Evolutionary conservation across 2,329 filamentous ascomycete species (phyloP).

Genomic region (Calonectria honghensis): DNA sequence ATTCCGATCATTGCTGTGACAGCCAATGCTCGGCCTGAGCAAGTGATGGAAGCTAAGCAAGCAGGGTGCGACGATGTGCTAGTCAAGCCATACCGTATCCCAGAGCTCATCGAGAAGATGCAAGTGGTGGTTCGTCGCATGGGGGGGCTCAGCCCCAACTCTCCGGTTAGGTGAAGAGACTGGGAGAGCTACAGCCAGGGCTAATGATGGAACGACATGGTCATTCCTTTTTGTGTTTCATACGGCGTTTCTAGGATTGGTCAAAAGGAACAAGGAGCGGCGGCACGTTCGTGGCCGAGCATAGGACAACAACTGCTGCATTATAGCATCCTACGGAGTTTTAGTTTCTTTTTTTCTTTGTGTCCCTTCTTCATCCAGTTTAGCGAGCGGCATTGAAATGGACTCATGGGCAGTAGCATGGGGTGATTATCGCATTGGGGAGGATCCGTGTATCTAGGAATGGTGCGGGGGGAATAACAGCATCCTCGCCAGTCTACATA

Average conservation of each 20-base stretch:
- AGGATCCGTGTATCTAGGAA: background rate
- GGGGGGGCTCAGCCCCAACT: slow-evolving; percentile 55
- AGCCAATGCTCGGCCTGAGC: slow-evolving; percentile 80
- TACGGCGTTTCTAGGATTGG: slow-evolving; percentile 31
- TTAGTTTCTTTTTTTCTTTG: slow-evolving; percentile 1
- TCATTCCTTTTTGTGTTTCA: slow-evolving; percentile 37
- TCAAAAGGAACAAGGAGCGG: slow-evolving; percentile 35
- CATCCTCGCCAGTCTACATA: background rate
- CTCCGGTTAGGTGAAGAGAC: slow-evolving; percentile 51
- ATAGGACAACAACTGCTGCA: slow-evolving; percentile 5
- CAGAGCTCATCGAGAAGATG: slow-evolving; percentile 77
- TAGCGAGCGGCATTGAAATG: slow-evolving; percentile 21
- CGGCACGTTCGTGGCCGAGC: background rate
- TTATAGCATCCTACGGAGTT: slow-evolving; percentile 39
- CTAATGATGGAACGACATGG: slow-evolving; percentile 32
- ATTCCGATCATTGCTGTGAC: slow-evolving; percentile 81
- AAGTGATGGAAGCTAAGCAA: slow-evolving; percentile 70
- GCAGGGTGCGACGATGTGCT: slow-evolving; percentile 79
- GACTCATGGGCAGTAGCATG: slow-evolving; percentile 1
- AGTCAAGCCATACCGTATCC: slow-evolving; percentile 82
- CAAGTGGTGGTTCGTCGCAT: slow-evolving; percentile 65
- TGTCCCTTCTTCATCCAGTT: slow-evolving; percentile 6
- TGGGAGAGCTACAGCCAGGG: slow-evolving; percentile 3
- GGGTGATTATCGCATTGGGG: background rate
- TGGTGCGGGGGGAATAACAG: background rate